phyloP scores from a whole-genome alignment of 352 stramenopile genomes.

The Phytophthora sansomeana region DNA sequence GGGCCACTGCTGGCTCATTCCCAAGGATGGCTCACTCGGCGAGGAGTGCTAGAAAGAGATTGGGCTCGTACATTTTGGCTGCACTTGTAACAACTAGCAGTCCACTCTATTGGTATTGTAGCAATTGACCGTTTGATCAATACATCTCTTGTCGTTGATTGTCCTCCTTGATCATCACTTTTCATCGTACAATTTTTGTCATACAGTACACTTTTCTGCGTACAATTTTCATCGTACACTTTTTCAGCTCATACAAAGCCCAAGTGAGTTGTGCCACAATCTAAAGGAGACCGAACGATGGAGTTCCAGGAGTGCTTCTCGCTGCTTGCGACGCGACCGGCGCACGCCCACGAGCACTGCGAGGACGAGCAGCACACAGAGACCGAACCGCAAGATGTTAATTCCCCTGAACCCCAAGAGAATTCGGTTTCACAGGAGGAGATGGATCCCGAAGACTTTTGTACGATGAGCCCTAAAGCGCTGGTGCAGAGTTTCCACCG shows the following conservation, averaged over 20 bases:
- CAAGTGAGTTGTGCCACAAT: not conserved
- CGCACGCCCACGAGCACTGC: slow-evolving; percentile 67
- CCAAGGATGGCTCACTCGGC: slow-evolving; percentile 62
- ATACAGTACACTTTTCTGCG: not conserved
- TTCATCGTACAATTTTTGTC: not conserved
- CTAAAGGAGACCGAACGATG: slow-evolving; percentile 41
- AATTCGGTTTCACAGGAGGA: slow-evolving; percentile 2
- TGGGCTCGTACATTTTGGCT: slow-evolving; percentile 14
- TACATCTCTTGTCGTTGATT: not conserved
- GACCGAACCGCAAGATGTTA: not conserved
- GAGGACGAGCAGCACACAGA: slow-evolving; percentile 40
- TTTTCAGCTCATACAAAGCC: not conserved
- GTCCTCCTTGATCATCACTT: not conserved
- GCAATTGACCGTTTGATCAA: not conserved
- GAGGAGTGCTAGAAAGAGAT: slow-evolving; percentile 19
- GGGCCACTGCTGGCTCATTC: slow-evolving; percentile 78
- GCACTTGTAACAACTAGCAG: not conserved
- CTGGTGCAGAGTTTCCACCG: slow-evolving; percentile 57
- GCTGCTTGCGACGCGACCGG: slow-evolving; percentile 66
- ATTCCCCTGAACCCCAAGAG: not conserved
- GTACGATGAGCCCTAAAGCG: slow-evolving; percentile 11
- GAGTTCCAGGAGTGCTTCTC: slow-evolving; percentile 73
- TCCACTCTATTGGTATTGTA: not conserved
- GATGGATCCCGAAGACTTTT: slow-evolving; percentile 13
- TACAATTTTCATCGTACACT: not conserved